These are phyloP conservation scores for Stevia rebaudiana DNA, from an alignment of 140 eudicot genomes.

Conservation along the genomic window DNA sequence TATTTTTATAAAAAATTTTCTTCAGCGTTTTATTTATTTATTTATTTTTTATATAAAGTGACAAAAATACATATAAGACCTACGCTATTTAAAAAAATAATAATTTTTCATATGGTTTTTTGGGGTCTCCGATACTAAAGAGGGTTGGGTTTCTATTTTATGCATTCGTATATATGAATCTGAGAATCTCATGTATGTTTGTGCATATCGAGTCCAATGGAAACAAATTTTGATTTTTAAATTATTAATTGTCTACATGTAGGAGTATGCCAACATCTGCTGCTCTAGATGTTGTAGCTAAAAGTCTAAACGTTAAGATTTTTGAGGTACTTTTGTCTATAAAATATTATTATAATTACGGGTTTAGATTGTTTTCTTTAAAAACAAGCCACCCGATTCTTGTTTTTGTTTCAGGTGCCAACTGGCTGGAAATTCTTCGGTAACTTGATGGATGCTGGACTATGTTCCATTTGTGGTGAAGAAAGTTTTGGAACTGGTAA, in stretches of 20 bases:
- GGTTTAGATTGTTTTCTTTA: neutral
- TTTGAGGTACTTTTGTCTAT: constrained; percentile 57
- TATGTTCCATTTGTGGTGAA: constrained; percentile 90
- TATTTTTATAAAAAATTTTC: too few species aligned
- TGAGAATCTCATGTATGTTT: neutral
- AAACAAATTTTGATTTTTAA: constrained; percentile 14
- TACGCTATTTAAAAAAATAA: too few species aligned
- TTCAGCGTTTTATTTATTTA: too few species aligned
- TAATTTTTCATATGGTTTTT: too few species aligned
- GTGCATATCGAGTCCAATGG: neutral
- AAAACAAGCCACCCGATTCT: constrained; percentile 13
- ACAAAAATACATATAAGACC: too few species aligned
- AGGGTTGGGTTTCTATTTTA: too few species aligned
- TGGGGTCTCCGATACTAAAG: too few species aligned
- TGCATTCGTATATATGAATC: too few species aligned
- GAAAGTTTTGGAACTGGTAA: constrained; percentile 93
- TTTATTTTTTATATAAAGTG: too few species aligned
- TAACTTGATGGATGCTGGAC: constrained; percentile 83
- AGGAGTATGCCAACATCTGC: constrained; percentile 98
- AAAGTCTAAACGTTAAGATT: constrained; percentile 56
- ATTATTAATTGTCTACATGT: constrained; percentile 21
- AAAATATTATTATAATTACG: neutral
- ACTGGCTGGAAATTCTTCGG: constrained; percentile 98
- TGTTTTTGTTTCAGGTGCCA: constrained; percentile 50
- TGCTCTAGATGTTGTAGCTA: constrained; percentile 93